A percentile compares a stretch with the other conserved stretches of the same genome.
phyloP scores from a whole-genome alignment of 2,329 filamentous ascomycete genomes.

The Cytospora chrysosperma region DNA sequence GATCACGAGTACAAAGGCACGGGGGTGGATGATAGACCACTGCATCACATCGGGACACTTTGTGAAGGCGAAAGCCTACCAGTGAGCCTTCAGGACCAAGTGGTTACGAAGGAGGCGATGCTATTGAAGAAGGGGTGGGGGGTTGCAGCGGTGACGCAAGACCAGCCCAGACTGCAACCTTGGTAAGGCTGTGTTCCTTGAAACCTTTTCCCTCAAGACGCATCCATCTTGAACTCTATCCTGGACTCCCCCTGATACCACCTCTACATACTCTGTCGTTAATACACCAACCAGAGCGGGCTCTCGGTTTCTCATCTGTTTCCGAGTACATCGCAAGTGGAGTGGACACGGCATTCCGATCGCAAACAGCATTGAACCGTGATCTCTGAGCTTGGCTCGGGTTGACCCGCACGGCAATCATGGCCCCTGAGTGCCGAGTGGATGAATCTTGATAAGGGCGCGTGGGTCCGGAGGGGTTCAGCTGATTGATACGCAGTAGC shows the following conservation, averaged over 20 bases:
- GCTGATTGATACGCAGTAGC: too few relatives aligned
- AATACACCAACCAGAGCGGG: neutral
- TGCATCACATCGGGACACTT: neutral
- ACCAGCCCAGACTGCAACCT: neutral
- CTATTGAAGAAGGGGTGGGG: neutral
- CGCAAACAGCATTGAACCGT: neutral
- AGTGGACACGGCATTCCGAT: neutral
- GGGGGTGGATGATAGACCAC: neutral
- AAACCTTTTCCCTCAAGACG: neutral
- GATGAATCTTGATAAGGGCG: neutral
- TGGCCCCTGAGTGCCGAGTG: neutral
- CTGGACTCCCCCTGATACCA: neutral
- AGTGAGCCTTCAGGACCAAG: neutral
- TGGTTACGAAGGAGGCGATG: neutral
- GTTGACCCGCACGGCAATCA: neutral
- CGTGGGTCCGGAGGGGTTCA: neutral
- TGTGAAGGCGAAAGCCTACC: neutral
- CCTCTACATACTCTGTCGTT: too few relatives aligned
- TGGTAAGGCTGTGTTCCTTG: neutral
- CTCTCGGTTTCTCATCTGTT: neutral
- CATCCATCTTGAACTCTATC: neutral
- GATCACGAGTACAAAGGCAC: neutral
- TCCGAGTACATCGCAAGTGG: neutral
- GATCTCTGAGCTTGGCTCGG: neutral
- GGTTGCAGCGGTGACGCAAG: slow-evolving; percentile 14